Conservation (phyloP, 768 basidiomycete species). For the Asterophora parasitica region DNA sequence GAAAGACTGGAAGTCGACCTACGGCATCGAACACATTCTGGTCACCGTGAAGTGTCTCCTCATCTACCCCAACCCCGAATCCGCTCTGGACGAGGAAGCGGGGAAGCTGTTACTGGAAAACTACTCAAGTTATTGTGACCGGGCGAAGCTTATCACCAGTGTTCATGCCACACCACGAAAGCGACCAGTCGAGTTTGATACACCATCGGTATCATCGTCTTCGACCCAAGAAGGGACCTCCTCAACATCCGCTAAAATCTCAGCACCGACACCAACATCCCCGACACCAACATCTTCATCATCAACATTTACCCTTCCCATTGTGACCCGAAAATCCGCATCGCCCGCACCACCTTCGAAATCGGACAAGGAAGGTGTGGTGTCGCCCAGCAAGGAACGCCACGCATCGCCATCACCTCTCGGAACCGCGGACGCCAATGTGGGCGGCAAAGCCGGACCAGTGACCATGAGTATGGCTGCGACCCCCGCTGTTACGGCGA, state of each 20-base stretch:
- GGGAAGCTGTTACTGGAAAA: conserved; percentile 89
- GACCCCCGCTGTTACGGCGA: conserved; percentile 29
- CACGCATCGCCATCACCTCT: conserved; percentile 66
- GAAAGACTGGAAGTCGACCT: conserved; percentile 93
- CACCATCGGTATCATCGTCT: conserved; percentile 32
- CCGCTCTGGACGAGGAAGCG: conserved; percentile 93
- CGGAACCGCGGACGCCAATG: conserved; percentile 67
- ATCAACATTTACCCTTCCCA: conserved; percentile 35
- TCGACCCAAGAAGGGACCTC: conserved; percentile 25
- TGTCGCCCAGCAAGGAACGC: conserved; percentile 45
- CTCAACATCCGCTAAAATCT: conserved; percentile 17
- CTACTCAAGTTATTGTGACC: conserved; percentile 81
- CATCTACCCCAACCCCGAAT: conserved; percentile 96
- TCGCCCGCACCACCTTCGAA: conserved; percentile 41
- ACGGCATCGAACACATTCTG: conserved; percentile 87
- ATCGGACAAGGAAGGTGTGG: conserved; percentile 34
- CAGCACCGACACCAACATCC: conserved; percentile 20
- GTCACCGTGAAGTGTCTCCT: conserved; percentile 93
- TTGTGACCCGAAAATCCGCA: conserved; percentile 39
- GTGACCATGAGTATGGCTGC: conserved; percentile 31
- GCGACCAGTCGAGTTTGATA: conserved; percentile 68
- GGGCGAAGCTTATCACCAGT: conserved; percentile 84
- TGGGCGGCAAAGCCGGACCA: conserved; percentile 34
- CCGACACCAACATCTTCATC: conserved; percentile 19
- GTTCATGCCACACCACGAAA: conserved; percentile 86